A percentile compares a stretch with the other conserved stretches of the same genome.
phyloP scores from a whole-genome alignment of 225 moss, liverwort and hornwort genomes.

The Pseudisothecium myosuroides region DNA sequence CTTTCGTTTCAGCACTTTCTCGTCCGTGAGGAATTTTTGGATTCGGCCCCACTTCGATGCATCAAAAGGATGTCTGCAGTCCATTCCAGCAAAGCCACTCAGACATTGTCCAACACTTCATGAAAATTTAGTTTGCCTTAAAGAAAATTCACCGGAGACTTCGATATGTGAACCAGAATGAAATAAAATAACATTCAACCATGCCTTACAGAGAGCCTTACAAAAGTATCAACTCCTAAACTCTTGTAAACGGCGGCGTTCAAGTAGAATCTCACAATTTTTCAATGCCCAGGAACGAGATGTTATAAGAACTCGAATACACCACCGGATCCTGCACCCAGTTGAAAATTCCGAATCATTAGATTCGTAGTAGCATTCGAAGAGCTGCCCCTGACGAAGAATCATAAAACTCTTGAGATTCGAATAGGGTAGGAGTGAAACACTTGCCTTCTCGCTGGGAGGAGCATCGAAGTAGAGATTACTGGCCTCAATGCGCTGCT shows the following conservation, averaged over 20 bases:
- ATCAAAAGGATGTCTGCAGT: conserved; percentile 84
- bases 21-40: conserved; percentile 52
- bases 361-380: background rate
- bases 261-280: conserved; percentile 60
- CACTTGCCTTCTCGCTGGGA: conserved; percentile 33
- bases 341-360: background rate
- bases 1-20: conserved; percentile 25
- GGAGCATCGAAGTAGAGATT: conserved; percentile 37
- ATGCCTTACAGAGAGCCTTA: background rate
- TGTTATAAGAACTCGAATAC: conserved; percentile 80
- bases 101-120: background rate
- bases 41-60: conserved; percentile 92
- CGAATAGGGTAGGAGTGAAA: background rate
- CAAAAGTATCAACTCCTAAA: background rate
- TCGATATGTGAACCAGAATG: background rate
- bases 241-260: background rate
- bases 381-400: background rate
- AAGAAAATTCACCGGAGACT: background rate
- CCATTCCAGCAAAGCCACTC: background rate
- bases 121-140: background rate
- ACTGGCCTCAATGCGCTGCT: conserved; percentile 44
- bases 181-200: background rate
- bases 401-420: background rate
- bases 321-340: conserved; percentile 73
- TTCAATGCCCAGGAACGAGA: conserved; percentile 86